Evolutionary conservation across 495 filamentous ascomycete genomes (phyloP).

Genomic region (Penicillium macrosclerotiorum): DNA sequence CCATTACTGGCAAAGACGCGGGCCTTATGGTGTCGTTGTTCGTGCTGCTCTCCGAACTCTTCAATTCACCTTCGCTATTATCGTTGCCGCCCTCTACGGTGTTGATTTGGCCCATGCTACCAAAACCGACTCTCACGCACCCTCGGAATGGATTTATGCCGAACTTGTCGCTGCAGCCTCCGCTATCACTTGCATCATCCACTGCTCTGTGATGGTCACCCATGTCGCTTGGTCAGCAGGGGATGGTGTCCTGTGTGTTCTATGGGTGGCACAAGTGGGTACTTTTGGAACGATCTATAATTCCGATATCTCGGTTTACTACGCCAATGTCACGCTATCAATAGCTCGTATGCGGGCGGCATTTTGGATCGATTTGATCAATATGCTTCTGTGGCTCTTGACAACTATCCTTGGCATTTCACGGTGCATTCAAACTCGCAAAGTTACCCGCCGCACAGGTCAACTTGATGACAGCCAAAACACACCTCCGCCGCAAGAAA

Average conservation of each 20-base stretch:
- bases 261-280: slow-evolving; percentile 73
- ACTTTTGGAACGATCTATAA: slow-evolving; percentile 69
- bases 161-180: slow-evolving; percentile 57
- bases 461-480: no score
- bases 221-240: slow-evolving; percentile 55
- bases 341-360: slow-evolving; percentile 70
- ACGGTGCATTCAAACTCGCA: slow-evolving; percentile 16
- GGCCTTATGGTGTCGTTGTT: no score
- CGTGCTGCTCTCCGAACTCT: slow-evolving; percentile 58
- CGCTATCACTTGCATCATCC: slow-evolving; percentile 58
- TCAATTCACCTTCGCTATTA: slow-evolving; percentile 65
- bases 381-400: slow-evolving; percentile 66
- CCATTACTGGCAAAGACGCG: no score
- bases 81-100: slow-evolving; percentile 69
- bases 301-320: slow-evolving; percentile 44
- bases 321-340: slow-evolving; percentile 35
- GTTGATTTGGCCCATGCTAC: slow-evolving; percentile 57
- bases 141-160: slow-evolving; percentile 71
- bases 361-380: slow-evolving; percentile 68
- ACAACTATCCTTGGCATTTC: slow-evolving; percentile 37
- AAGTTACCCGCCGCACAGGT: slow-evolving; percentile 7
- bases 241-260: slow-evolving; percentile 62
- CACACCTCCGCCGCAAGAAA: no score
- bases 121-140: slow-evolving; percentile 43
- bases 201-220: slow-evolving; percentile 55